Evolutionary conservation across 2,329 filamentous ascomycete species (phyloP).

Genomic region (Albophoma yamanashiensis): DNA sequence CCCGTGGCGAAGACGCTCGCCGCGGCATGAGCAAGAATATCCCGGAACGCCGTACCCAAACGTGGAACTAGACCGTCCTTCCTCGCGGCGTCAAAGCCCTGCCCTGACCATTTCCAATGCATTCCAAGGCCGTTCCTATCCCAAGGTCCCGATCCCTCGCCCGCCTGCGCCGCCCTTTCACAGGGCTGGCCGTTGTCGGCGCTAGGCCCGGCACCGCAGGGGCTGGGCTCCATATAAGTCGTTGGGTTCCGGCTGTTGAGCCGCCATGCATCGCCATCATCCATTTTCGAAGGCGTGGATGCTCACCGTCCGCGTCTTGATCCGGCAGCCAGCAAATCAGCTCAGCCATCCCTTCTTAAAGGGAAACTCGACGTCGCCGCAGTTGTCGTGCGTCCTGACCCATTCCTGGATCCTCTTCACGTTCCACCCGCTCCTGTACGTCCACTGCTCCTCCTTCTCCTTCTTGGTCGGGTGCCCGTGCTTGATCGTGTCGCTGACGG

Average conservation of each 20-base stretch:
- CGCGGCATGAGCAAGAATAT: not conserved
- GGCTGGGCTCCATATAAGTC: not conserved
- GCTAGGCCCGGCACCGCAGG: not conserved
- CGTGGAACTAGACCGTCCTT: not conserved
- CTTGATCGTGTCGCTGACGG: conserved; percentile 21
- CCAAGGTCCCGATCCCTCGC: not conserved
- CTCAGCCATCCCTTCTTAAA: not conserved
- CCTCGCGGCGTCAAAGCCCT: not conserved
- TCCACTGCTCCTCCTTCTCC: conserved; percentile 15
- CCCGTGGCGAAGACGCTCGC: not conserved
- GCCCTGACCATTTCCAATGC: not conserved
- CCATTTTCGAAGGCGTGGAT: not conserved
- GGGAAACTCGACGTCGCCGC: conserved; percentile 10
- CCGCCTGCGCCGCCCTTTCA: not conserved
- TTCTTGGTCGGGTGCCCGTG: conserved; percentile 26
- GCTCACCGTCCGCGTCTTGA: too few relatives aligned
- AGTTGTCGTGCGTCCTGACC: conserved; percentile 25
- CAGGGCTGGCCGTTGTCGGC: too few relatives aligned
- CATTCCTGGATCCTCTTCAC: conserved; percentile 28
- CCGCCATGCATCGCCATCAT: not conserved
- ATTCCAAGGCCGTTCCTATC: not conserved
- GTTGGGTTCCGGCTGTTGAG: not conserved
- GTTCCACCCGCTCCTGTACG: conserved; percentile 29
- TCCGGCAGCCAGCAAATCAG: not conserved
- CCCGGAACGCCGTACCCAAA: not conserved